phyloP scores from a whole-genome alignment of 1,284 basidiomycete genomes.

The Sanguinoderma infundibulare region DNA sequence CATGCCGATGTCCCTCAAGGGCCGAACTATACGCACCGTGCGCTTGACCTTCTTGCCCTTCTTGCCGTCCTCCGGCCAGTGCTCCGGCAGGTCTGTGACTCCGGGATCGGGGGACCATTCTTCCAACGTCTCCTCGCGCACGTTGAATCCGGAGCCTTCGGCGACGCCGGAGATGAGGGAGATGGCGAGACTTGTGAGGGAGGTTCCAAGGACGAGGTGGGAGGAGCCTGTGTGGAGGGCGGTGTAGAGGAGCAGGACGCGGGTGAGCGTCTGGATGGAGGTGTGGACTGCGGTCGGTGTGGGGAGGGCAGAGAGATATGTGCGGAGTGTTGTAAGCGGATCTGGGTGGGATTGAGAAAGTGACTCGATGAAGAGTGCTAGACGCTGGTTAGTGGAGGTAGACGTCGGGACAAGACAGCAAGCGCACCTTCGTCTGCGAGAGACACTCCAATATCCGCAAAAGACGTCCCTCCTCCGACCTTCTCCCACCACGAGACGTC shows the following conservation, averaged over 20 bases:
- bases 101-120: constrained; percentile 52
- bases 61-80: constrained; percentile 1
- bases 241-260: constrained; percentile 73
- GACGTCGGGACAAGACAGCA: background rate
- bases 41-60: constrained; percentile 13
- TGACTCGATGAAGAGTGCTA: constrained; percentile 33
- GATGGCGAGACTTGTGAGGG: constrained; percentile 80
- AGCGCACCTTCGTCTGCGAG: constrained; percentile 59
- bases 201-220: constrained; percentile 83
- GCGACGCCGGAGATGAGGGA: constrained; percentile 78
- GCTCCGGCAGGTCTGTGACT: background rate
- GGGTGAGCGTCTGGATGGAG: constrained; percentile 65
- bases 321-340: constrained; percentile 54
- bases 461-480: constrained; percentile 38
- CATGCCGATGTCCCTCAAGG: constrained; percentile 76
- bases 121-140: constrained; percentile 74
- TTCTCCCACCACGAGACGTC: constrained; percentile 67
- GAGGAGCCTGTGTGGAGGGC: constrained; percentile 64
- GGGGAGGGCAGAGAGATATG: constrained; percentile 74
- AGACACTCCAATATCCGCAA: constrained; percentile 44
- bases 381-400: constrained; percentile 13
- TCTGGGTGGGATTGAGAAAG: constrained; percentile 24
- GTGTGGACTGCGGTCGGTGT: constrained; percentile 76
- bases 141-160: constrained; percentile 79
- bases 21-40: constrained; percentile 64